A percentile compares a stretch with the other conserved stretches of the same genome.
phyloP scores from a whole-genome alignment of 192 early-diverging fungal species.

The Mortierella hygrophila region DNA sequence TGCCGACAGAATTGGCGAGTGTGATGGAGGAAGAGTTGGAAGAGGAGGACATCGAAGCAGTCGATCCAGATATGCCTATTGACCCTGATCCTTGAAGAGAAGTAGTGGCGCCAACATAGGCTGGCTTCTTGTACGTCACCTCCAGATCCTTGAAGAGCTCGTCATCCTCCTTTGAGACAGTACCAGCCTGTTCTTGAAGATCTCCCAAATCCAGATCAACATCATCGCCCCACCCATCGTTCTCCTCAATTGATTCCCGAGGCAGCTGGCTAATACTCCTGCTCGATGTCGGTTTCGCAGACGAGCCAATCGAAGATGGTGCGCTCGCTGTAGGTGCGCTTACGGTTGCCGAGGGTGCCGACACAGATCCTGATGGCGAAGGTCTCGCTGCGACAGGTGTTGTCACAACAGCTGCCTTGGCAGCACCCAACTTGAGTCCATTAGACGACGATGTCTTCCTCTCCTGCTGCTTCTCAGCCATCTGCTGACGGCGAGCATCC shows the following conservation, averaged over 20 bases:
- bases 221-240: constrained; percentile 44
- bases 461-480: constrained; percentile 46
- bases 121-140: constrained; percentile 39
- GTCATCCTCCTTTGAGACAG: constrained; percentile 22
- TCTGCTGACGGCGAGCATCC: constrained; percentile 43
- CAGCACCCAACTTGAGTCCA: constrained; percentile 9
- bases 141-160: constrained; percentile 54
- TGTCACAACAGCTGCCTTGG: neutral
- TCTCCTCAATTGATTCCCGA: constrained; percentile 20
- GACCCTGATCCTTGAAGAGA: neutral
- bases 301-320: neutral
- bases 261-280: constrained; percentile 17
- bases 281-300: constrained; percentile 5
- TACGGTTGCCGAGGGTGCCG: neutral
- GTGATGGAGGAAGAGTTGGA: constrained; percentile 37
- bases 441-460: constrained; percentile 17
- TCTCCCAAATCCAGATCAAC: constrained; percentile 31
- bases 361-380: neutral
- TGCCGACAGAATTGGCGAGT: constrained; percentile 19
- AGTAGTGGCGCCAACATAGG: constrained; percentile 21
- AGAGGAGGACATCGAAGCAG: constrained; percentile 14
- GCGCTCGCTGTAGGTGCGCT: neutral
- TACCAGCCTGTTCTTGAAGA: constrained; percentile 12
- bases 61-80: constrained; percentile 18
- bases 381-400: neutral